Evolutionary conservation across 495 filamentous ascomycete species (phyloP).

Genomic region (Penicillium goetzii): DNA sequence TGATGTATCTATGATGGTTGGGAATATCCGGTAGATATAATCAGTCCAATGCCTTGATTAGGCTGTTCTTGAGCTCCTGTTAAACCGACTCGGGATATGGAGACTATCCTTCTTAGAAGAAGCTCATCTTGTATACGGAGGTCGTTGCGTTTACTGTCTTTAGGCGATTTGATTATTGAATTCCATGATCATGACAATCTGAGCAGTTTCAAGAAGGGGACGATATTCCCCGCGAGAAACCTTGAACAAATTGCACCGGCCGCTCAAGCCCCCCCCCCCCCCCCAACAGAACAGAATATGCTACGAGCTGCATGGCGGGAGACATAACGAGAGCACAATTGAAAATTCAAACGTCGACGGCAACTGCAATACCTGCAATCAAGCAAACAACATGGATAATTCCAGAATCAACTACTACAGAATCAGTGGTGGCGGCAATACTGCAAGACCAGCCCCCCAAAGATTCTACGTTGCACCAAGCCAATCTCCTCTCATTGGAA

Average conservation of each 20-base stretch:
- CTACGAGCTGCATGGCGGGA: background rate
- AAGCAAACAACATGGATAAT: background rate
- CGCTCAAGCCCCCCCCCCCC: background rate
- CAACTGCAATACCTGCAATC: background rate
- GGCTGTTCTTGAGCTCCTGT: background rate
- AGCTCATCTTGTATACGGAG: background rate
- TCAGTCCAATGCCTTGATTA: background rate
- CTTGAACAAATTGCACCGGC: background rate
- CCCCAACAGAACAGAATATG: background rate
- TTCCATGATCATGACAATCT: background rate
- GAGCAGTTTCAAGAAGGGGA: background rate
- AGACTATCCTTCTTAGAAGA: background rate
- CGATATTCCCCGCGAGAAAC: background rate
- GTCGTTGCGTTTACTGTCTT: background rate
- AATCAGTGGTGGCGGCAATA: conserved; percentile 31
- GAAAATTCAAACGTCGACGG: background rate
- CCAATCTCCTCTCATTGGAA: background rate
- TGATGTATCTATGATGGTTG: background rate
- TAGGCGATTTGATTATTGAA: background rate
- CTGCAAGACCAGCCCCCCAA: conserved; percentile 26
- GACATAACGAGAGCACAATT: background rate
- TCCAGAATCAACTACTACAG: conserved; percentile 6
- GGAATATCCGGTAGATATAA: background rate
- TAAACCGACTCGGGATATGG: background rate
- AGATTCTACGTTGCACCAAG: conserved; percentile 7